A percentile compares a stretch with the other conserved stretches of the same genome.
Conservation (phyloP, 228 moss, liverwort and hornwort genomes). For the Sphagnum fallax region DNA sequence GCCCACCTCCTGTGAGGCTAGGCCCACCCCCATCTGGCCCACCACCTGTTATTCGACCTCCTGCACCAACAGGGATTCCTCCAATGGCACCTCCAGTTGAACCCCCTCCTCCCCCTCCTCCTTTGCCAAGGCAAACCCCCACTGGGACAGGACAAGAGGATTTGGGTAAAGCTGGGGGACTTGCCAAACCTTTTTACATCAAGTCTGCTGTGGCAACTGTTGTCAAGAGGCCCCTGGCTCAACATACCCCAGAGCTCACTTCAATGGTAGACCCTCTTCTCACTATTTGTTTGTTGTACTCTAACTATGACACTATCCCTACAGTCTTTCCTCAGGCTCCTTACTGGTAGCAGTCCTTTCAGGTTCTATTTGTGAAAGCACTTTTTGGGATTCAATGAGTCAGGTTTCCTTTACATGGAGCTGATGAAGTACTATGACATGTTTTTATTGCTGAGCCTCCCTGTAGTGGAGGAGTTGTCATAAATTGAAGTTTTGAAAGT, state of each 20-base stretch:
- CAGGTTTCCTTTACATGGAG: too few relatives aligned
- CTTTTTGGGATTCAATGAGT: too few relatives aligned
- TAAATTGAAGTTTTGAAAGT: too few relatives aligned
- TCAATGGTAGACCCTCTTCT: slow-evolving; percentile 62
- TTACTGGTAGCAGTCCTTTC: too few relatives aligned
- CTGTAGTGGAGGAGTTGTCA: too few relatives aligned
- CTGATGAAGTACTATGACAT: too few relatives aligned
- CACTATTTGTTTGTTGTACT: not conserved
- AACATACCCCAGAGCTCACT: slow-evolving; percentile 96
- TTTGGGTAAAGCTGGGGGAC: slow-evolving; percentile 27
- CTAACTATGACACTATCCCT: not conserved
- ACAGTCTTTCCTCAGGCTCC: too few relatives aligned
- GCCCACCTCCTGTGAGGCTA: slow-evolving; percentile 34
- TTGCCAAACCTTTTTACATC: slow-evolving; percentile 68
- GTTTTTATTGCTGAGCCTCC: too few relatives aligned
- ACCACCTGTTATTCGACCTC: slow-evolving; percentile 73
- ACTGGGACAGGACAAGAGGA: slow-evolving; percentile 55
- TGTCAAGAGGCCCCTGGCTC: slow-evolving; percentile 91
- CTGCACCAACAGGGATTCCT: slow-evolving; percentile 26
- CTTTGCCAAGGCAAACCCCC: slow-evolving; percentile 29
- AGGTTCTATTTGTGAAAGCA: too few relatives aligned
- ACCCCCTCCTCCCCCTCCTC: slow-evolving; percentile 45
- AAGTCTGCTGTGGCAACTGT: slow-evolving; percentile 95
- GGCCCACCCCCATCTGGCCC: slow-evolving; percentile 45
- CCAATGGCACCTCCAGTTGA: slow-evolving; percentile 40